Evolutionary conservation across 495 filamentous ascomycete genomes (phyloP).

Genomic region (Tuber melanosporum): DNA sequence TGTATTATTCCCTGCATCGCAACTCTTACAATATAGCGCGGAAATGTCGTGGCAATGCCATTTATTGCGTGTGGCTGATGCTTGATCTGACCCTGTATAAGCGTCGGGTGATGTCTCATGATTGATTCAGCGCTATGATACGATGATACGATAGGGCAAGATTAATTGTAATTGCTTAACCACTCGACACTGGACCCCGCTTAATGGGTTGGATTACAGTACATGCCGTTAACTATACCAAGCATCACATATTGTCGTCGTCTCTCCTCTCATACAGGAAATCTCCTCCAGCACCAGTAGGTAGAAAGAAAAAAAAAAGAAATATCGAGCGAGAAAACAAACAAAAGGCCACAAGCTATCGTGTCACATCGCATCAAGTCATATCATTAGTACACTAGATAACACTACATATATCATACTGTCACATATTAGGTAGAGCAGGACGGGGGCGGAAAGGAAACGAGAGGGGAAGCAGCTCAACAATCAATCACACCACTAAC

Average conservation of each 20-base stretch:
- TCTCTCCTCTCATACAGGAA: background rate
- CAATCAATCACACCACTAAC: background rate
- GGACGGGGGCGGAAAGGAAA: background rate
- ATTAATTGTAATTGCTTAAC: background rate
- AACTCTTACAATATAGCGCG: background rate
- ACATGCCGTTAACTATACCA: background rate
- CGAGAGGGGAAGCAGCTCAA: background rate
- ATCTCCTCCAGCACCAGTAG: background rate
- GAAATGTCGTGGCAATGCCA: background rate
- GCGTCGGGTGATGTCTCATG: background rate
- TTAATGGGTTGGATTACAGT: background rate
- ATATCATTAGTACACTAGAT: conserved; percentile 1
- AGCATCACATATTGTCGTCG: background rate
- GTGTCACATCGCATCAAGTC: background rate
- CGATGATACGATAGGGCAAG: background rate
- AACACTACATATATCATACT: background rate
- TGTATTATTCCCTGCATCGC: background rate
- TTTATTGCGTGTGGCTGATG: background rate
- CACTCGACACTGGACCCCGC: background rate
- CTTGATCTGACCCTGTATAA: background rate
- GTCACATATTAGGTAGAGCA: background rate
- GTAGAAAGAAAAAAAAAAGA: background rate
- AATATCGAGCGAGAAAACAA: background rate
- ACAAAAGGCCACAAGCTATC: background rate
- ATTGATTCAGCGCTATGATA: background rate